These are phyloP conservation scores for Myrica gale DNA, from an alignment of 306 rosid species.

Conservation along the genomic window DNA sequence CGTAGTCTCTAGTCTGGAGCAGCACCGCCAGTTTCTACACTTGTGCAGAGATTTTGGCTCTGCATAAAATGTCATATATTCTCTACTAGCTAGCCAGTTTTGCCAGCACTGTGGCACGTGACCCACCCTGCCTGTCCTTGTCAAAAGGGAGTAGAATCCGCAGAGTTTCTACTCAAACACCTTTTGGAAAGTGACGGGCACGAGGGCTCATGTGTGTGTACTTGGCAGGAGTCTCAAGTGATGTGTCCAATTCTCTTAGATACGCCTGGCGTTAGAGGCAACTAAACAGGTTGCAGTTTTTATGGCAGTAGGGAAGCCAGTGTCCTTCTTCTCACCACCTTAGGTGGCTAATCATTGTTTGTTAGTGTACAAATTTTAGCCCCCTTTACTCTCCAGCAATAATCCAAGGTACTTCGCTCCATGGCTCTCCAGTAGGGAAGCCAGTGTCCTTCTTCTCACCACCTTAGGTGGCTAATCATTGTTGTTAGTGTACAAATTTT, in stretches of 20 bases:
- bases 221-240: not conserved
- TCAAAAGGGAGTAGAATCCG: not conserved
- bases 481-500: not conserved
- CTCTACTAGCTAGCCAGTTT: not conserved
- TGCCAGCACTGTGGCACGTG: constrained; percentile 40
- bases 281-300: not conserved
- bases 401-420: not conserved
- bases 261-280: not conserved
- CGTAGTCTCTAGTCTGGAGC: constrained; percentile 15
- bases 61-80: constrained; percentile 1
- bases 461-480: not conserved
- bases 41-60: not conserved
- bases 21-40: not conserved
- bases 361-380: not conserved
- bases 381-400: not conserved
- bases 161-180: not conserved
- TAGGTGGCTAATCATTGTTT: not conserved
- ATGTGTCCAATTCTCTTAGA: not conserved
- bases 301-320: not conserved
- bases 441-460: not conserved
- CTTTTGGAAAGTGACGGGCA: constrained; percentile 33
- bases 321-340: not conserved
- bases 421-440: not conserved
- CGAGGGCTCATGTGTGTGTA: constrained; percentile 33
- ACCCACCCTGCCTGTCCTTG: constrained; percentile 15